Percentiles rank a stretch among this genome's conserved stretches.
Conservation (phyloP, 2,329 filamentous ascomycete species). For the Nemania bipapillata region DNA sequence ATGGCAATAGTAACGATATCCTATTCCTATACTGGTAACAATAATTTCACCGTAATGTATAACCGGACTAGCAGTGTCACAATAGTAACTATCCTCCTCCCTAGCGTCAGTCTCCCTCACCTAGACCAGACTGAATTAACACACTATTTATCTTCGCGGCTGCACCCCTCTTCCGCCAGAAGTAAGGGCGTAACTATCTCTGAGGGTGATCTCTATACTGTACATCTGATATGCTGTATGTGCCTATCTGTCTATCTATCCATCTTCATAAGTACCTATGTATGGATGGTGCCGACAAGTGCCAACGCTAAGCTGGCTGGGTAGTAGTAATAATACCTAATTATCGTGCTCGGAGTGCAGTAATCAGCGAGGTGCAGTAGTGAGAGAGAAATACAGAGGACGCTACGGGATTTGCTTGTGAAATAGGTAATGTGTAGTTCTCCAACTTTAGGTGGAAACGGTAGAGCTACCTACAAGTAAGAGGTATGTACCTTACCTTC, state of each 20-base stretch:
- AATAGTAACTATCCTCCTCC: not conserved
- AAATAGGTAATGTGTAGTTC: slow-evolving; percentile 1
- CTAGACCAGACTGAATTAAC: not conserved
- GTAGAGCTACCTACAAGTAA: slow-evolving; percentile 7
- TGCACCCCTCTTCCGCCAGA: not conserved
- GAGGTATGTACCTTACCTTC: too few species aligned
- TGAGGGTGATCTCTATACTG: not conserved
- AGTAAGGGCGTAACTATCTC: slow-evolving; percentile 1
- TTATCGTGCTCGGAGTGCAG: slow-evolving; percentile 10
- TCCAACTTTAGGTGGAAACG: slow-evolving; percentile 10
- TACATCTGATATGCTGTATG: slow-evolving; percentile 1
- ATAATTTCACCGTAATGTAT: not conserved
- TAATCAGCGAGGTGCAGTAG: slow-evolving; percentile 14
- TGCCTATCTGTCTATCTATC: slow-evolving; percentile 9
- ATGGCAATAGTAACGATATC: not conserved
- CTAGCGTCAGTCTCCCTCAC: not conserved
- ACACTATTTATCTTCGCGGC: not conserved
- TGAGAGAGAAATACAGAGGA: not conserved
- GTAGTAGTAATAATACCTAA: slow-evolving; percentile 22
- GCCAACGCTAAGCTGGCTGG: slow-evolving; percentile 18
- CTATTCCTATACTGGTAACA: not conserved
- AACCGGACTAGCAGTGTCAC: not conserved
- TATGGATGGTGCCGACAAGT: slow-evolving; percentile 13
- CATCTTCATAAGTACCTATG: slow-evolving; percentile 8
- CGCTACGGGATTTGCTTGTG: slow-evolving; percentile 23